These are phyloP conservation scores for Solanum chmielewskii DNA, from an alignment of 257 asterid genomes.

Conservation along the genomic window DNA sequence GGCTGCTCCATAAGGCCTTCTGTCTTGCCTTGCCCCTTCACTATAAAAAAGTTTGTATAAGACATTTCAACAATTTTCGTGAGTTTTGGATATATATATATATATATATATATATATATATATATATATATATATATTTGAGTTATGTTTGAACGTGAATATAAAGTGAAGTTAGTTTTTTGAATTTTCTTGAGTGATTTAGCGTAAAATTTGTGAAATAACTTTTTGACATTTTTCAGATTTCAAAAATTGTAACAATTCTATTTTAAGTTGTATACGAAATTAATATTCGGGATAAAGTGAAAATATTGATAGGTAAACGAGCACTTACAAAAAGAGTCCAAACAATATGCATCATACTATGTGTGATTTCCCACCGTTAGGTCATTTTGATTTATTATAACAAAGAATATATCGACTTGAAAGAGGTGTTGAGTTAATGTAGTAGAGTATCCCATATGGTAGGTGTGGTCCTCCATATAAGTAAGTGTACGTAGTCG, in stretches of 20 bases:
- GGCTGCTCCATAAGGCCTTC: not conserved
- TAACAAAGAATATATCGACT: not conserved
- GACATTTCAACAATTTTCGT: not conserved
- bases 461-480: not conserved
- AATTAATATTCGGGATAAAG: not conserved
- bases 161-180: not conserved
- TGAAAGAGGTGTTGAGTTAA: not conserved
- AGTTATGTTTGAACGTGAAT: not conserved
- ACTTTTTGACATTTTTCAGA: not conserved
- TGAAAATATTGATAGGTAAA: too few species aligned
- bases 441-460: not conserved
- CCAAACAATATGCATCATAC: too few species aligned
- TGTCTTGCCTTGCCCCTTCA: not conserved
- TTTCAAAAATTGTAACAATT: not conserved
- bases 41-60: too few species aligned
- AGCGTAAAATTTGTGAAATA: not conserved
- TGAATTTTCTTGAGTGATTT: not conserved
- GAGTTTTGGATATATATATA: not conserved
- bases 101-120: too few species aligned
- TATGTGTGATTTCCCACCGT: too few species aligned
- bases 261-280: not conserved
- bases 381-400: too few species aligned
- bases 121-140: too few species aligned
- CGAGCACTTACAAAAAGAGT: too few species aligned
- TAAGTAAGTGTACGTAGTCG: not conserved